Conservation (phyloP, 78 protist species). For the Emiliania huxleyi region DNA sequence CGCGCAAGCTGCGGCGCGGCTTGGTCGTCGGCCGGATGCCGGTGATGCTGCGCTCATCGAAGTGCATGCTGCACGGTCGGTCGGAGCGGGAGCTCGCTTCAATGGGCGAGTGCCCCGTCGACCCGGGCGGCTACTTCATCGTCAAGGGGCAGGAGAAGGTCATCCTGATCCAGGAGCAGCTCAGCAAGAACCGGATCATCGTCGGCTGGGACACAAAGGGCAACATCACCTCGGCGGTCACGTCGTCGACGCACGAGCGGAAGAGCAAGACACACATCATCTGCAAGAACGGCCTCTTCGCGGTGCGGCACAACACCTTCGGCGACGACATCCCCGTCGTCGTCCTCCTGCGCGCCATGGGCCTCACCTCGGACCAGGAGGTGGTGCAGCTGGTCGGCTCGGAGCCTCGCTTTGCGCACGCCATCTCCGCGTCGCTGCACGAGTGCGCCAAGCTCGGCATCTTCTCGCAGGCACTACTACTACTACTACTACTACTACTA, state of each 20-base stretch:
- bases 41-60: constrained; percentile 91
- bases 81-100: constrained; percentile 74
- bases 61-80: constrained; percentile 59
- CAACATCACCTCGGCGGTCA: constrained; percentile 48
- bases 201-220: constrained; percentile 85
- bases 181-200: constrained; percentile 93
- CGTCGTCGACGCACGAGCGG: constrained; percentile 87
- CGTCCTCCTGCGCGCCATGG: constrained; percentile 80
- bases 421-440: constrained; percentile 77
- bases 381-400: constrained; percentile 87
- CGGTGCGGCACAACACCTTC: constrained; percentile 86
- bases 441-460: constrained; percentile 62
- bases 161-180: constrained; percentile 96
- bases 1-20: constrained; percentile 22
- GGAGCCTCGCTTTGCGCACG: constrained; percentile 54
- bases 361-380: constrained; percentile 89
- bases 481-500: not conserved
- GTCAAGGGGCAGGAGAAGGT: constrained; percentile 41
- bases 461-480: constrained; percentile 63
- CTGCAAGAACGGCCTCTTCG: constrained; percentile 63
- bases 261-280: constrained; percentile 77
- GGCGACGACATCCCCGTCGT: constrained; percentile 87
- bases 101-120: constrained; percentile 94
- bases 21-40: constrained; percentile 95
- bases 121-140: constrained; percentile 89